Conservation (phyloP, 352 stramenopile species). For the Phytopythium litorale region DNA sequence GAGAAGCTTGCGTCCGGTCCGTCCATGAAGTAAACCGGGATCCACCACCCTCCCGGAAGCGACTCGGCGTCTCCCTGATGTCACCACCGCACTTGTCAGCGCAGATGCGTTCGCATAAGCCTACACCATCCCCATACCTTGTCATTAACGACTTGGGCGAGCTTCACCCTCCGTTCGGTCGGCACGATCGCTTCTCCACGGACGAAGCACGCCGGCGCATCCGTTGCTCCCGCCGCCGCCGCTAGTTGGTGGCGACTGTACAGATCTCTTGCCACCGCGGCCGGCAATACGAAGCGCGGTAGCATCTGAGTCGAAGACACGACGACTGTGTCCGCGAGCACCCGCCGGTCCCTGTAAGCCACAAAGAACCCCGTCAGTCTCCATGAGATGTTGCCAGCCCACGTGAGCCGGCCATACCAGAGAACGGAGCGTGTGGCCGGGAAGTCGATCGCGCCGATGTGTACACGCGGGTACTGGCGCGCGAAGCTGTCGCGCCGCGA, state of each 20-base stretch:
- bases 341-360: slow-evolving; percentile 50
- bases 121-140: slow-evolving; percentile 8
- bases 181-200: slow-evolving; percentile 19
- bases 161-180: slow-evolving; percentile 17
- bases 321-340: slow-evolving; percentile 31
- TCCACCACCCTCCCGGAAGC: slow-evolving; percentile 22
- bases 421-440: slow-evolving; percentile 58
- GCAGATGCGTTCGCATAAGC: background rate
- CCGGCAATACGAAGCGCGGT: slow-evolving; percentile 40
- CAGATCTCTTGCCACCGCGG: slow-evolving; percentile 44
- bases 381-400: background rate
- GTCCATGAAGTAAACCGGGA: slow-evolving; percentile 27
- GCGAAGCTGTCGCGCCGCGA: slow-evolving; percentile 1
- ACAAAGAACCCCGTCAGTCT: background rate
- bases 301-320: slow-evolving; percentile 44
- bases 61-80: slow-evolving; percentile 10
- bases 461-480: slow-evolving; percentile 19
- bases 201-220: slow-evolving; percentile 37
- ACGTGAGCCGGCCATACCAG: slow-evolving; percentile 28
- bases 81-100: background rate
- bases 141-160: slow-evolving; percentile 23
- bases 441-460: slow-evolving; percentile 65
- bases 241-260: slow-evolving; percentile 25
- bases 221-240: slow-evolving; percentile 4
- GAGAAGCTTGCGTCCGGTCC: slow-evolving; percentile 8